Percentiles rank a stretch among this genome's conserved stretches.
Conservation (phyloP, 176 grass and related monocot species). For the Pharus latifolius region DNA sequence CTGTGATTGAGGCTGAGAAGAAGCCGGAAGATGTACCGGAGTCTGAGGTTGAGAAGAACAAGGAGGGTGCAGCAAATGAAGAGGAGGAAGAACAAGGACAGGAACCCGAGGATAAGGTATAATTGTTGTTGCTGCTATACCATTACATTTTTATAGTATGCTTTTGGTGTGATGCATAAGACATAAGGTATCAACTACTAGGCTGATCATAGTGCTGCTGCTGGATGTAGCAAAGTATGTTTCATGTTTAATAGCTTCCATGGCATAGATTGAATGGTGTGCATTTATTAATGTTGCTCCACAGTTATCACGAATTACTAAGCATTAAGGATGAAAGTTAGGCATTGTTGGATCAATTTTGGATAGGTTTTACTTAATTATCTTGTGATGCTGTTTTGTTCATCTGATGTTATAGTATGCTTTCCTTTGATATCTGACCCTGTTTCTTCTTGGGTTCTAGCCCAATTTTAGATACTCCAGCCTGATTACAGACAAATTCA, state of each 20-base stretch:
- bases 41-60: conserved; percentile 23
- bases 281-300: too few species aligned
- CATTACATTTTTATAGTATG: background rate
- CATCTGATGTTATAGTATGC: background rate
- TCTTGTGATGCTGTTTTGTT: background rate
- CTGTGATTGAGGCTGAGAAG: conserved; percentile 25
- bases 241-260: too few species aligned
- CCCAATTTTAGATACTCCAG: background rate
- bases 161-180: background rate
- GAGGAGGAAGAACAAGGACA: conserved; percentile 23
- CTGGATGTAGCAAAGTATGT: background rate
- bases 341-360: too few species aligned
- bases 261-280: too few species aligned
- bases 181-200: background rate
- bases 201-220: background rate
- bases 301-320: too few species aligned
- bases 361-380: too few species aligned
- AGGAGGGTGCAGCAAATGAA: conserved; percentile 26
- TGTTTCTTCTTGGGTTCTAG: background rate
- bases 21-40: conserved; percentile 19
- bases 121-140: background rate
- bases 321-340: too few species aligned
- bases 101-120: conserved; percentile 64
- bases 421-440: too few species aligned
- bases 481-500: too few species aligned